Evolutionary conservation across 2,329 filamentous ascomycete genomes (phyloP).

Genomic region (Phialocephala subalpina): DNA sequence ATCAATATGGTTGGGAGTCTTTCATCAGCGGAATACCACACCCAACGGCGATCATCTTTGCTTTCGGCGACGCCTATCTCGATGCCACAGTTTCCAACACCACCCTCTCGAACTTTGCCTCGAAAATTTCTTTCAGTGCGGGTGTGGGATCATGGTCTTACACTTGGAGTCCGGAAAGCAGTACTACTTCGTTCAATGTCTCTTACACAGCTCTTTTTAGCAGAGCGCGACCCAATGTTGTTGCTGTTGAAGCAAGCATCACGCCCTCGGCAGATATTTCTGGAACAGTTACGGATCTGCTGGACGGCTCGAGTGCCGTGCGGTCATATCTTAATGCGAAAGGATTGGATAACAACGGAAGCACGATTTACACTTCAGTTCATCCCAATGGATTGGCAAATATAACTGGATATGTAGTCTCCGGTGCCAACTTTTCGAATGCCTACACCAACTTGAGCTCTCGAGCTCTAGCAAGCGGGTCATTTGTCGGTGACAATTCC

Average conservation of each 20-base stretch:
- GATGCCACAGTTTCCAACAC: conserved; percentile 66
- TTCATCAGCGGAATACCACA: conserved; percentile 77
- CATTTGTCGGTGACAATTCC: conserved; percentile 61
- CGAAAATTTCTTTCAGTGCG: conserved; percentile 68
- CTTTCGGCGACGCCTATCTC: conserved; percentile 62
- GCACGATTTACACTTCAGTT: conserved; percentile 70
- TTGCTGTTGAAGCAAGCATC: conserved; percentile 63
- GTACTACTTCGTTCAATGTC: conserved; percentile 60
- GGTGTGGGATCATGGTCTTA: conserved; percentile 71
- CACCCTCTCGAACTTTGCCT: conserved; percentile 67
- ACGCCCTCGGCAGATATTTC: conserved; percentile 60
- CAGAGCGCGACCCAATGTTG: conserved; percentile 42
- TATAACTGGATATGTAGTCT: conserved; percentile 68
- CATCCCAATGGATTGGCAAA: conserved; percentile 67
- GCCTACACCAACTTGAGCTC: conserved; percentile 47
- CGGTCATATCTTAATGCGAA: conserved; percentile 66
- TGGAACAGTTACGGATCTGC: conserved; percentile 68
- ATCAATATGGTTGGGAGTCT: conserved; percentile 74
- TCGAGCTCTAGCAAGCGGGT: conserved; percentile 34
- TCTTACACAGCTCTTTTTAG: conserved; percentile 67
- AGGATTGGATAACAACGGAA: conserved; percentile 56
- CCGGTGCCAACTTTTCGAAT: conserved; percentile 51
- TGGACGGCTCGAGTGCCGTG: conserved; percentile 74
- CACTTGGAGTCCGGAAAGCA: conserved; percentile 65
- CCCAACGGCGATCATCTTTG: conserved; percentile 67